Evolutionary conservation across 2,329 filamentous ascomycete species (phyloP).

Genomic region (Torrubiella hemipterigena): DNA sequence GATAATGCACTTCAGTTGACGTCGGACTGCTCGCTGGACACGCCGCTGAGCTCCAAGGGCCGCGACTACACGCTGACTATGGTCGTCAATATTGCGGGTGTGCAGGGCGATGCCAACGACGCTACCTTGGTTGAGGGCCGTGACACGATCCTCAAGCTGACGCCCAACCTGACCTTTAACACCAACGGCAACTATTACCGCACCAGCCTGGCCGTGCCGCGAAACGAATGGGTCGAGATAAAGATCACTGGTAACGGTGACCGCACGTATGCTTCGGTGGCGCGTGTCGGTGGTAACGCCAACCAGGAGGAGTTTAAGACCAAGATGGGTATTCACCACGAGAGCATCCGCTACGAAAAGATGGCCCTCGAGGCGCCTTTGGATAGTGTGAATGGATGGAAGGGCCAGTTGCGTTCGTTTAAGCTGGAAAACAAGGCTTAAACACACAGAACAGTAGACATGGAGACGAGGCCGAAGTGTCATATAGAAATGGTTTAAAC

Average conservation of each 20-base stretch:
- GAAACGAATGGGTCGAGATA: conserved; percentile 3
- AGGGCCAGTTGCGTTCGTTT: conserved; percentile 3
- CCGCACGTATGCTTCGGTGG: conserved; percentile 3
- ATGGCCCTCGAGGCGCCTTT: conserved; percentile 7
- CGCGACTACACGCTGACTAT: conserved; percentile 43
- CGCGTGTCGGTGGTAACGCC: conserved; percentile 1
- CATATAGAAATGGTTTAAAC: too few relatives aligned
- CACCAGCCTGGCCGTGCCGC: conserved; percentile 12
- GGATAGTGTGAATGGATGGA: conserved; percentile 4
- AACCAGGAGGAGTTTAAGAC: conserved; percentile 3
- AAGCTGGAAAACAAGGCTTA: background rate
- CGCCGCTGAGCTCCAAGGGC: conserved; percentile 40
- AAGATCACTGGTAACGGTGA: conserved; percentile 2
- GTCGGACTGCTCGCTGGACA: conserved; percentile 27
- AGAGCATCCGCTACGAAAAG: conserved; percentile 3
- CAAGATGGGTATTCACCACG: conserved; percentile 4
- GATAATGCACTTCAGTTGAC: conserved; percentile 18
- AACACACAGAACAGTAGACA: too few relatives aligned
- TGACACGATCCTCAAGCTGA: conserved; percentile 31
- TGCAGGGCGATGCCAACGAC: conserved; percentile 17
- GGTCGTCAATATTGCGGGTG: conserved; percentile 19
- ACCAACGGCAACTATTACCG: conserved; percentile 22
- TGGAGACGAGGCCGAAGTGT: background rate
- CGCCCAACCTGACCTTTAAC: conserved; percentile 22
- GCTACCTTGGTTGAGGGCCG: conserved; percentile 27